phyloP scores from a whole-genome alignment of 768 basidiomycete genomes.

The Calocera viscosa region DNA sequence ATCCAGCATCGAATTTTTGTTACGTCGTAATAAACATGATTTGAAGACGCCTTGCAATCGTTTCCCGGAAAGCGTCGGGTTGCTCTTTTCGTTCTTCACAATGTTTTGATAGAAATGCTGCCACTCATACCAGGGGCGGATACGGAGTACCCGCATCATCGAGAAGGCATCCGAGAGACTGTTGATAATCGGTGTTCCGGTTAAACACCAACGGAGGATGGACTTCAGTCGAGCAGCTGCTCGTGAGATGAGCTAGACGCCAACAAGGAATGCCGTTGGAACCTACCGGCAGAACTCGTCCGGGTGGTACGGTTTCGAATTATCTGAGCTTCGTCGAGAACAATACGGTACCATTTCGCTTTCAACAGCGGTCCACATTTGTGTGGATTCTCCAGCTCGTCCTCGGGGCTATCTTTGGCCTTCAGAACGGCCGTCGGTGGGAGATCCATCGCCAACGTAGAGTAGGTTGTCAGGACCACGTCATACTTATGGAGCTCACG shows the following conservation, averaged over 20 bases:
- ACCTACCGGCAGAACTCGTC: background rate
- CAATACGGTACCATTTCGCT: slow-evolving; percentile 52
- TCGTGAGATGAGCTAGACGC: background rate
- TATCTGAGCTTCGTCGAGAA: slow-evolving; percentile 71
- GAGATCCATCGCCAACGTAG: slow-evolving; percentile 54
- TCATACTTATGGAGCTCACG: slow-evolving; percentile 23
- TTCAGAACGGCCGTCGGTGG: slow-evolving; percentile 38
- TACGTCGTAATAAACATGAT: background rate
- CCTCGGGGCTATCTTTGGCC: slow-evolving; percentile 37
- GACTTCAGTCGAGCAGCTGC: background rate
- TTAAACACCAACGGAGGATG: background rate
- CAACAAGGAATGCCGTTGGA: background rate
- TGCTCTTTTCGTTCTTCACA: background rate
- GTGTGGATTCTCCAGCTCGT: slow-evolving; percentile 34
- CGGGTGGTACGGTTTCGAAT: slow-evolving; percentile 38
- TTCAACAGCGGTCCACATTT: slow-evolving; percentile 48
- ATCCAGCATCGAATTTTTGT: background rate
- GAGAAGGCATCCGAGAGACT: slow-evolving; percentile 42
- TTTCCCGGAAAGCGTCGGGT: background rate
- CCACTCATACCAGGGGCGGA: slow-evolving; percentile 28
- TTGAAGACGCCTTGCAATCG: background rate
- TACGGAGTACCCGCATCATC: slow-evolving; percentile 31
- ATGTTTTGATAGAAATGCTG: background rate
- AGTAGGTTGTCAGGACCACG: slow-evolving; percentile 68
- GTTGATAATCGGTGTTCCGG: slow-evolving; percentile 53